Percentiles rank a stretch among this genome's conserved stretches.
These are phyloP conservation scores for Nothophytophthora sp. DNA, from an alignment of 352 stramenopile species.

Conservation along the genomic window DNA sequence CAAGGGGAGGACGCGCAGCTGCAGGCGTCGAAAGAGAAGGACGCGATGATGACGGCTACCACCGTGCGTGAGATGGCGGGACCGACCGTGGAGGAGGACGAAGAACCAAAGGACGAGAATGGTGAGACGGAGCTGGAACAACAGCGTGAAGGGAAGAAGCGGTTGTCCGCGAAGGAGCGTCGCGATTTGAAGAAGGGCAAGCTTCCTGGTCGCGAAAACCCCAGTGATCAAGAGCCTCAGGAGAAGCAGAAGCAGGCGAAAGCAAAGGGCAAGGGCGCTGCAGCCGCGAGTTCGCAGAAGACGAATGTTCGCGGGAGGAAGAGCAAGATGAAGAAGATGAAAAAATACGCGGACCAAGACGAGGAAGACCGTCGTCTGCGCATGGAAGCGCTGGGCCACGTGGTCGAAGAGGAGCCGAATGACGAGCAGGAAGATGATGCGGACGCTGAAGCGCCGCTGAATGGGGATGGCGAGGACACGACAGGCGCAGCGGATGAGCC, in stretches of 20 bases:
- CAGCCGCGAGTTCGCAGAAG: conserved; percentile 8
- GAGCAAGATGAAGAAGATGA: conserved; percentile 94
- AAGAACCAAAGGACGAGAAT: conserved; percentile 15
- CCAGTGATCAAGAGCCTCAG: conserved; percentile 8
- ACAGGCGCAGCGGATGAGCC: conserved; percentile 4
- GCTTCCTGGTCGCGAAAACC: conserved; percentile 16
- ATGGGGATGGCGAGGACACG: conserved; percentile 14
- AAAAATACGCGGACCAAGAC: conserved; percentile 97
- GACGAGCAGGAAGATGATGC: conserved; percentile 20
- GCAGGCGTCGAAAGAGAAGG: no score
- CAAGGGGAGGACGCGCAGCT: conserved; percentile 1
- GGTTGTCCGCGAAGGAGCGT: conserved; percentile 70
- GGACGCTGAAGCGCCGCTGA: conserved; percentile 13
- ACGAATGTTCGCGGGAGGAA: conserved; percentile 91
- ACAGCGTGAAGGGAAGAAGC: conserved; percentile 52
- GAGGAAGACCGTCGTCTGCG: conserved; percentile 94
- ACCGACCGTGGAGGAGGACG: no score
- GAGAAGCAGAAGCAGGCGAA: conserved; percentile 16
- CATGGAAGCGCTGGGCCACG: conserved; percentile 90
- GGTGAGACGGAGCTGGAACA: background rate
- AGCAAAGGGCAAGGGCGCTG: conserved; percentile 39
- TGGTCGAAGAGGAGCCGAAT: conserved; percentile 20
- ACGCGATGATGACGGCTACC: no score
- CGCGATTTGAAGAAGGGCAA: conserved; percentile 83
- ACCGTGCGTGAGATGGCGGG: no score